A percentile compares a stretch with the other conserved stretches of the same genome.
These are phyloP conservation scores for Capronia americana DNA, from an alignment of 2,329 filamentous ascomycete genomes.

Conservation along the genomic window DNA sequence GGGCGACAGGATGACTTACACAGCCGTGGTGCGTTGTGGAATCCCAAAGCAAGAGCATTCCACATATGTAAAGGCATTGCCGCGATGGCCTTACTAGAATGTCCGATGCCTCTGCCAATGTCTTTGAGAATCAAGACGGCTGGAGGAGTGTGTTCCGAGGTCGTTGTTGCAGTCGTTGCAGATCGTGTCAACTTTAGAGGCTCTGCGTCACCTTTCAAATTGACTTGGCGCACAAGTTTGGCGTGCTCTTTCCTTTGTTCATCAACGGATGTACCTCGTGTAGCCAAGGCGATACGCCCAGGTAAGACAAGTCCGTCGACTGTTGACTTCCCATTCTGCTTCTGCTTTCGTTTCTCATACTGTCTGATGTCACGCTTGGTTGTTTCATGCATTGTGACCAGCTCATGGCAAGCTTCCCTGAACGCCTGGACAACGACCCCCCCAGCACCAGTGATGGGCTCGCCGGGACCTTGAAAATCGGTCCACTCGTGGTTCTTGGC, in stretches of 20 bases:
- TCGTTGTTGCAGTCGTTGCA: slow-evolving; percentile 23
- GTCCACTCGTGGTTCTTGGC: slow-evolving; percentile 59
- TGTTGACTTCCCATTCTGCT: slow-evolving; percentile 37
- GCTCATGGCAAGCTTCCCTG: slow-evolving; percentile 55
- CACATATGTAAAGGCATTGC: slow-evolving; percentile 56
- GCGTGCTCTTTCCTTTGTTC: slow-evolving; percentile 26
- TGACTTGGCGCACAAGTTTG: slow-evolving; percentile 20
- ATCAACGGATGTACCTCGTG: slow-evolving; percentile 31
- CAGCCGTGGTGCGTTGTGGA: slow-evolving; percentile 60
- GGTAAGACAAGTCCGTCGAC: slow-evolving; percentile 32
- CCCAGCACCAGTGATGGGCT: slow-evolving; percentile 58
- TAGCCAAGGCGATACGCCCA: slow-evolving; percentile 34
- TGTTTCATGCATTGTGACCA: slow-evolving; percentile 56
- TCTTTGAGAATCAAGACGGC: slow-evolving; percentile 34
- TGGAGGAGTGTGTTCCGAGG: slow-evolving; percentile 22
- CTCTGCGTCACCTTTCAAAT: slow-evolving; percentile 38
- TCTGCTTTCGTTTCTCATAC: slow-evolving; percentile 53
- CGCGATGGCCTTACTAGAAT: slow-evolving; percentile 35
- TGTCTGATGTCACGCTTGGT: slow-evolving; percentile 57
- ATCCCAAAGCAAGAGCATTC: slow-evolving; percentile 59
- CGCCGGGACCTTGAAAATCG: slow-evolving; percentile 61
- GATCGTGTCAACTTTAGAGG: slow-evolving; percentile 27
- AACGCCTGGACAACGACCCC: slow-evolving; percentile 54
- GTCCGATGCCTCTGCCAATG: slow-evolving; percentile 37
- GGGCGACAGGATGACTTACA: slow-evolving; percentile 38